Evolutionary conservation across 1,284 basidiomycete genomes (phyloP).

Genomic region (Stygiomarasmius scandens): DNA sequence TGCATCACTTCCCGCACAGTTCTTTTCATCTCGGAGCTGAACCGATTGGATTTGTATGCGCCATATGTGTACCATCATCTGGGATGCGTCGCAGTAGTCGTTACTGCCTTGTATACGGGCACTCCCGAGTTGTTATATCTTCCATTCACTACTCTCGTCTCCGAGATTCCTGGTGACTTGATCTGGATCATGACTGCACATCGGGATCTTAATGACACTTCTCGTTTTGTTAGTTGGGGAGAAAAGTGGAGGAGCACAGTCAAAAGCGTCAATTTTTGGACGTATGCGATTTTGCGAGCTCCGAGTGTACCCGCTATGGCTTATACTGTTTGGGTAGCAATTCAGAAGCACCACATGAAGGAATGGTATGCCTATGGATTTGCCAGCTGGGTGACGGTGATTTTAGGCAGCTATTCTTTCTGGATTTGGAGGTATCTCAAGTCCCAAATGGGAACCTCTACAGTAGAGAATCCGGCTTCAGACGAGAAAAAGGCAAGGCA

Average conservation of each 20-base stretch:
- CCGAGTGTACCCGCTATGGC: neutral
- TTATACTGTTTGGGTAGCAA: neutral
- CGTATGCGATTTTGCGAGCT: neutral
- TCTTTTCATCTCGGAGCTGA: constrained; percentile 24
- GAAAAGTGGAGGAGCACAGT: neutral
- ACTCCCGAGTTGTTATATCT: constrained; percentile 17
- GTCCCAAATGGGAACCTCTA: neutral
- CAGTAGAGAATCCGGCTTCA: neutral
- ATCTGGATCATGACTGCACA: constrained; percentile 24
- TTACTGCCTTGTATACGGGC: constrained; percentile 17
- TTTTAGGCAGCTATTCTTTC: constrained; percentile 2
- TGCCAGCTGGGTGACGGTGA: constrained; percentile 1
- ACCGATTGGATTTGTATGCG: constrained; percentile 23
- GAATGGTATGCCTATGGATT: neutral
- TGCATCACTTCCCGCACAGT: constrained; percentile 23
- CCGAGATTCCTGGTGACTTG: constrained; percentile 23
- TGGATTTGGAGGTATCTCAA: constrained; percentile 9
- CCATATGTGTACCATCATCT: constrained; percentile 23
- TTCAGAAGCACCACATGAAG: neutral
- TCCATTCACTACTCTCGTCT: constrained; percentile 19
- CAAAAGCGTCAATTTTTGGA: neutral
- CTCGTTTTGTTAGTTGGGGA: neutral
- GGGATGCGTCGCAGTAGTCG: constrained; percentile 19
- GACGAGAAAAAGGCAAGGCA: neutral
- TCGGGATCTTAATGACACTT: constrained; percentile 8